A percentile compares a stretch with the other conserved stretches of the same genome.
Evolutionary conservation across 2,329 filamentous ascomycete species (phyloP).

Genomic region (Xylaria sp.): DNA sequence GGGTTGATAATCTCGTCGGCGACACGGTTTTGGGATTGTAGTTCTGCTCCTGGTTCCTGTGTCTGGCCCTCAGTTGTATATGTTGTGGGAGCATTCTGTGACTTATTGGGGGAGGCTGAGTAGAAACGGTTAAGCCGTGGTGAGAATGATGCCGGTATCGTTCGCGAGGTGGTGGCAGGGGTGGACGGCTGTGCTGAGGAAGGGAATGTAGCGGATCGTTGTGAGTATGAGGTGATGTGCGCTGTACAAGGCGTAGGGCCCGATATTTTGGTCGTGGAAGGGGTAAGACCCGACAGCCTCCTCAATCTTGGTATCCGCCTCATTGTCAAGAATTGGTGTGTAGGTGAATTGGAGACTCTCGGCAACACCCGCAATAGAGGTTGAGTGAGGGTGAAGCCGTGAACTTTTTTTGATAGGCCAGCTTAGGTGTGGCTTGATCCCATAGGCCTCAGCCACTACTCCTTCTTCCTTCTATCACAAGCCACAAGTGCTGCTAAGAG

Average conservation of each 20-base stretch:
- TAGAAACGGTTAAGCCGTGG: constrained; percentile 33
- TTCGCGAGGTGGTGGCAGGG: not conserved
- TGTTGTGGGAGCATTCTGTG: not conserved
- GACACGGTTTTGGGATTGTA: not conserved
- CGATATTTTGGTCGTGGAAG: not conserved
- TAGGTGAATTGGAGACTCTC: not conserved
- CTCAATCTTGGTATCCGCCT: constrained; percentile 40
- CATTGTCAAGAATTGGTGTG: constrained; percentile 31
- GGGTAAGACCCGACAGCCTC: constrained; percentile 33
- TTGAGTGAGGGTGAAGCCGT: not conserved
- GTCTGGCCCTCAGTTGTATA: not conserved
- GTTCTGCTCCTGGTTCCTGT: not conserved
- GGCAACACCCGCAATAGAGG: not conserved
- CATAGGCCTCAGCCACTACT: constrained; percentile 1
- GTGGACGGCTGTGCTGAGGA: constrained; percentile 12
- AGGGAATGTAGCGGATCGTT: constrained; percentile 14
- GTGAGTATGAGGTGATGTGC: not conserved
- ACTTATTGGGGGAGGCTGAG: constrained; percentile 29
- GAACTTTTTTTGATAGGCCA: constrained; percentile 20
- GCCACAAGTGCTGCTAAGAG: no score
- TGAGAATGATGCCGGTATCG: constrained; percentile 5
- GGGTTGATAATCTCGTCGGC: not conserved
- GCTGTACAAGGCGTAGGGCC: not conserved
- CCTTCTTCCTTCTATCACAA: not conserved
- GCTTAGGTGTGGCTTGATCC: not conserved